Conservation (phyloP, 2,329 filamentous ascomycete genomes). For the Xylariaceae sp. region DNA sequence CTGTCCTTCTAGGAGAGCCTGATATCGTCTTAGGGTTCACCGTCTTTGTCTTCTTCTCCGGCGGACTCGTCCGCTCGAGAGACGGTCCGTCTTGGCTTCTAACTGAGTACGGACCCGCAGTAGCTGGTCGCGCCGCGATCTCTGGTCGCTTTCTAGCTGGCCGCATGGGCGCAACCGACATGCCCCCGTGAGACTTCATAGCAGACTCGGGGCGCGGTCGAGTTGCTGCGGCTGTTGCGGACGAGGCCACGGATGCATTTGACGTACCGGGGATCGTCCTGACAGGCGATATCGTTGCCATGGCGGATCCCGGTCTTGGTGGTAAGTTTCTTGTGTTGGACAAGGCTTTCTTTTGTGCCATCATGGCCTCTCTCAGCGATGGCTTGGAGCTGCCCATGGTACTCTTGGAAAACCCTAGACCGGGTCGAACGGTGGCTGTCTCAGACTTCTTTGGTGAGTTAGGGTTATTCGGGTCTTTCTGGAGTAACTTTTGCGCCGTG, state of each 20-base stretch:
- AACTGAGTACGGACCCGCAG: slow-evolving; percentile 64
- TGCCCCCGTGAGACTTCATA: slow-evolving; percentile 51
- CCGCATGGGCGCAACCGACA: slow-evolving; percentile 63
- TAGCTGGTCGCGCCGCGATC: slow-evolving; percentile 57
- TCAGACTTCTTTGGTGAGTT: slow-evolving; percentile 60
- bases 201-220: slow-evolving; percentile 42
- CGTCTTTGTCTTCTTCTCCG: slow-evolving; percentile 44
- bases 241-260: slow-evolving; percentile 32
- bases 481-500: slow-evolving; percentile 74
- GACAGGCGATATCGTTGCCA: slow-evolving; percentile 59
- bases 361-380: slow-evolving; percentile 77
- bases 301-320: slow-evolving; percentile 59
- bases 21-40: slow-evolving; percentile 50
- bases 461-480: slow-evolving; percentile 81
- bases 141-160: slow-evolving; percentile 59
- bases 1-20: slow-evolving; percentile 52
- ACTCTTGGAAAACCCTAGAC: slow-evolving; percentile 61
- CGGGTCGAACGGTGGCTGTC: slow-evolving; percentile 49
- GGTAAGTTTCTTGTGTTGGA: slow-evolving; percentile 50
- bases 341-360: slow-evolving; percentile 72
- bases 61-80: slow-evolving; percentile 46
- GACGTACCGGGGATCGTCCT: slow-evolving; percentile 41
- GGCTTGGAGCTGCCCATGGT: slow-evolving; percentile 58
- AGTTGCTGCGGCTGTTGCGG: slow-evolving; percentile 33
- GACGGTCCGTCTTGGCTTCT: slow-evolving; percentile 48